Evolutionary conservation across 2,329 filamentous ascomycete species (phyloP), one percentile per base, ranked within the genome.

Genomic region (Penicillium sclerotigenum): DNA sequence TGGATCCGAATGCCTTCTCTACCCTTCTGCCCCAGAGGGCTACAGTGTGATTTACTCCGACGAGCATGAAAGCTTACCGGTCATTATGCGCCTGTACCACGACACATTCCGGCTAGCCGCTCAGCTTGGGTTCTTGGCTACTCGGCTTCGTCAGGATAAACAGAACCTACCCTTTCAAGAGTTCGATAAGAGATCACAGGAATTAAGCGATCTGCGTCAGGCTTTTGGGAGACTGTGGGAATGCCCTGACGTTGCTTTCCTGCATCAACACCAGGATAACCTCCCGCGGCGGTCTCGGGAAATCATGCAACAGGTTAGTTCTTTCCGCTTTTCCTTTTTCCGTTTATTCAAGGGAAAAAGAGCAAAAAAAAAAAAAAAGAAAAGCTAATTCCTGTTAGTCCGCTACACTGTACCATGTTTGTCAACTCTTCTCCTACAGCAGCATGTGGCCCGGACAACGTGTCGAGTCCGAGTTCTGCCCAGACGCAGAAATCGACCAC

Each of bases 401-500:
- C 45, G 50, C 59, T 54, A 77, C 80, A 9, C 72, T 83, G 13
- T 82, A 80, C 66, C 78, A 81, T 59, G 73, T 73, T 20, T 77
- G 75, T 41, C 72, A 80, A 18, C 74, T 84, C 48, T 83, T 82
- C 64, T 76, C 77, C n/a, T 77, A 79, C 53, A 82, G 79, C 5
- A 80, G 77, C 61, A 79, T 84, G 75, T 83, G 77, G 72, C 74
- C 77, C 3, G 69, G 72, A 5, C 81, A 84, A 66, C 67, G 74
- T 2, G 61, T 74, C 10, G 72, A 78, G 22, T 73, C 70, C 1
- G 71, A 68, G 9, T 70, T 72, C 16, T 66, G 71, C 16, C 66
- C 73, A 20, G 66, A 74, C 33, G 60, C 68, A 24, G 77, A 82
- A 58, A 76, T 81, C 40, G 72, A 75, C 14, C 69, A 74, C 37